phyloP scores from a whole-genome alignment of 2,329 filamentous ascomycete species.

The Trichoderma koningii region DNA sequence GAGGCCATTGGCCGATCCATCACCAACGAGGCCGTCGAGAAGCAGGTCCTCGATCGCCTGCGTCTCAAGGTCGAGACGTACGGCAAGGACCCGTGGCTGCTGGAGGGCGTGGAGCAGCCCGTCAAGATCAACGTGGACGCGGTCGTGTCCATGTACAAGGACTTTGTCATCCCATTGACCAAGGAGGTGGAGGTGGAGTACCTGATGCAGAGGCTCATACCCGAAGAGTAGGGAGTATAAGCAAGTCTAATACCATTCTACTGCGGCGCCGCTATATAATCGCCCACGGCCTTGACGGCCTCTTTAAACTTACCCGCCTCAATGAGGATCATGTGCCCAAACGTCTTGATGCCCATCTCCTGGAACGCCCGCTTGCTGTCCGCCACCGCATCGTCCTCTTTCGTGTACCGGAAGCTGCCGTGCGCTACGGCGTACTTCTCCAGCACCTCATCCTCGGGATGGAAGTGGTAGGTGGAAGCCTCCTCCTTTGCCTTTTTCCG shows the following conservation, averaged over 20 bases:
- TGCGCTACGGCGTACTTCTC: slow-evolving; percentile 72
- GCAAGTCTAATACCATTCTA: slow-evolving; percentile 33
- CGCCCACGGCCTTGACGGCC: slow-evolving; percentile 73
- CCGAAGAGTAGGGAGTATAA: slow-evolving; percentile 17
- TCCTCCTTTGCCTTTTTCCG: slow-evolving; percentile 67
- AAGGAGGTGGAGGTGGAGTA: slow-evolving; percentile 99
- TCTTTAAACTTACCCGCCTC: slow-evolving; percentile 74
- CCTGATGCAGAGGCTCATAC: slow-evolving; percentile 83
- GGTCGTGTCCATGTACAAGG: slow-evolving; percentile 85
- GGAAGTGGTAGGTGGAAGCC: slow-evolving; percentile 80
- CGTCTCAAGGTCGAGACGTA: slow-evolving; percentile 90
- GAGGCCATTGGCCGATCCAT: slow-evolving; percentile 85
- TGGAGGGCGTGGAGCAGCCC: slow-evolving; percentile 54
- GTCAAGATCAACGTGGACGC: slow-evolving; percentile 91
- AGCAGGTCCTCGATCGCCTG: slow-evolving; percentile 85
- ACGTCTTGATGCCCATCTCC: slow-evolving; percentile 83
- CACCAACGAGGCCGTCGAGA: slow-evolving; percentile 84
- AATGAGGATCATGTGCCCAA: slow-evolving; percentile 83
- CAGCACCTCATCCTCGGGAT: slow-evolving; percentile 90
- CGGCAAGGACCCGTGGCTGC: slow-evolving; percentile 79
- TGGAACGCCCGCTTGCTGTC: slow-evolving; percentile 95
- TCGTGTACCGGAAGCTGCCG: slow-evolving; percentile 76
- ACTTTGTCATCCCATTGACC: slow-evolving; percentile 95
- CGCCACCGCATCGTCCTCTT: slow-evolving; percentile 75
- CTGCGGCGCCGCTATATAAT: slow-evolving; percentile 66